Evolutionary conservation across 352 stramenopile genomes (phyloP).

Genomic region (Globisporangium abappressorium): DNA sequence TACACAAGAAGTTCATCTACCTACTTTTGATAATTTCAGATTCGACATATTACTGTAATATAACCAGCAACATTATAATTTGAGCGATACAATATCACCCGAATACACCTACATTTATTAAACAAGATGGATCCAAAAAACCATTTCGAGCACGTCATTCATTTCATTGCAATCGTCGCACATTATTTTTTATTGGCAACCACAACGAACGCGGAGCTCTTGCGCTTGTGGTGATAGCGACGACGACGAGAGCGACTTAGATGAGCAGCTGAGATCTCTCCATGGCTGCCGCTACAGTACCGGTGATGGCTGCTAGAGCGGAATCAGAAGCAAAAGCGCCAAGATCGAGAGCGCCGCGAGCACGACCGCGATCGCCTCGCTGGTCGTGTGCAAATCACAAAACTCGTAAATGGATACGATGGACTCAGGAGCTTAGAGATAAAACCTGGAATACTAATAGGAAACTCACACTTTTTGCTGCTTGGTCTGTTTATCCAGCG

Average conservation of each 20-base stretch:
- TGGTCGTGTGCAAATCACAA: no score
- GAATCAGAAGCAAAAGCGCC: background rate
- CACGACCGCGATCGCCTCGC: background rate
- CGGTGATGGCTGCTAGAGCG: background rate
- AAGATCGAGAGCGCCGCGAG: background rate
- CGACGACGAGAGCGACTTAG: no score
- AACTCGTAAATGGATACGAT: no score
- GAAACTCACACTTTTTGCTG: no score
- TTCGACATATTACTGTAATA: background rate
- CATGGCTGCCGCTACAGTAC: no score
- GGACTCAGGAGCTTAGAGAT: no score
- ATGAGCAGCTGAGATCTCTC: no score
- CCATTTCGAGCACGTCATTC: background rate
- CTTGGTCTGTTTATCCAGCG: no score
- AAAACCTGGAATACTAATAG: no score
- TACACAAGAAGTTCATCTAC: background rate
- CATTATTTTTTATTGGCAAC: background rate
- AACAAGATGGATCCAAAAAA: background rate
- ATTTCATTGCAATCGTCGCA: no score
- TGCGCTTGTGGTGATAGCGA: no score
- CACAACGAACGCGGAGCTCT: background rate
- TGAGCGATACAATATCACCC: background rate
- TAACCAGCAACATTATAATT: background rate
- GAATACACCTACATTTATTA: background rate
- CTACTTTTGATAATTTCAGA: background rate